Conservation (phyloP, 2,329 filamentous ascomycete genomes). For the Alternaria sp. region DNA sequence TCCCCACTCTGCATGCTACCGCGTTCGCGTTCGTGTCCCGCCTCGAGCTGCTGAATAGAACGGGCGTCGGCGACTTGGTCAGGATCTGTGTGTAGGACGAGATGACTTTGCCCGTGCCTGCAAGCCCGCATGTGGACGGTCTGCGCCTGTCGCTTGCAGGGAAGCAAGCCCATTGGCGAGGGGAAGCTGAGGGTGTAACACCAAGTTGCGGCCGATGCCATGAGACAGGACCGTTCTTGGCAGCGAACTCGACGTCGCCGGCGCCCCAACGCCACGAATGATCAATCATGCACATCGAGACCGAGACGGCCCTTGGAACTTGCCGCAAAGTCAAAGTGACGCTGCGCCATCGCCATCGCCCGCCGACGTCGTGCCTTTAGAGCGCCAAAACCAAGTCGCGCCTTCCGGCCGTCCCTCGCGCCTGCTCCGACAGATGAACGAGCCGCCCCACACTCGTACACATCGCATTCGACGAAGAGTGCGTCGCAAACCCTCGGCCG, state of each 20-base stretch:
- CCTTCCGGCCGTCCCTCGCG: conserved; percentile 4
- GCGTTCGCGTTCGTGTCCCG: conserved; percentile 9
- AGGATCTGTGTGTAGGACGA: neutral
- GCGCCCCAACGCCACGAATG: conserved; percentile 37
- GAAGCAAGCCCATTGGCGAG: conserved; percentile 12
- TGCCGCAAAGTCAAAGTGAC: conserved; percentile 24
- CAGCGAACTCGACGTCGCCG: conserved; percentile 25
- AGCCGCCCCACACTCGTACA: conserved; percentile 32
- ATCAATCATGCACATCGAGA: conserved; percentile 34
- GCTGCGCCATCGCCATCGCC: conserved; percentile 25
- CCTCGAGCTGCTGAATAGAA: neutral
- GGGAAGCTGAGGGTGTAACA: conserved; percentile 7
- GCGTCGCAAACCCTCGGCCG: conserved; percentile 40
- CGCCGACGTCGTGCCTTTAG: conserved; percentile 6
- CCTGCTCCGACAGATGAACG: conserved; percentile 36
- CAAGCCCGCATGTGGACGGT: neutral
- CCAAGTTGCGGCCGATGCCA: conserved; percentile 18
- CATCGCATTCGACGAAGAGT: conserved; percentile 33
- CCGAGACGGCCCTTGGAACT: conserved; percentile 27
- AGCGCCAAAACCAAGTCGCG: conserved; percentile 5
- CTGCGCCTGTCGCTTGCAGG: conserved; percentile 8
- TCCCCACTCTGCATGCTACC: conserved; percentile 1
- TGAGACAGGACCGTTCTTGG: conserved; percentile 26
- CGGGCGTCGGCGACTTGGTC: neutral
- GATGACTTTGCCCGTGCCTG: neutral